These are phyloP conservation scores for Meyerozyma athensensis DNA, from an alignment of 1,139 yeast genomes.

Conservation along the genomic window DNA sequence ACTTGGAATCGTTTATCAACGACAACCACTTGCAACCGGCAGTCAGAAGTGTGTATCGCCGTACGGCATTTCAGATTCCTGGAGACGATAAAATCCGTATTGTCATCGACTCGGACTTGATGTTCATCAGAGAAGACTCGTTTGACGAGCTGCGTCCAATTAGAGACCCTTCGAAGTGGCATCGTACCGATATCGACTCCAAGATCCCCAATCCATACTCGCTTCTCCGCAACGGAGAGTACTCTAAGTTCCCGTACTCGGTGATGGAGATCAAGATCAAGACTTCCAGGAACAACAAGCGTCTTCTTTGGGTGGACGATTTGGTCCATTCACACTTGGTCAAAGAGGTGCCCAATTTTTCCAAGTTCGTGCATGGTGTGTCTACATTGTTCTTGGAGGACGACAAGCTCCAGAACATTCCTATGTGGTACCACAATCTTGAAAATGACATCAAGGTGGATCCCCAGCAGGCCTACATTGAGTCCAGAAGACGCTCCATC, in stretches of 20 bases:
- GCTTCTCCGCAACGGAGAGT: slow-evolving; percentile 82
- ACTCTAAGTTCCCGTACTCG: slow-evolving; percentile 78
- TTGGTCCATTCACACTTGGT: slow-evolving; percentile 72
- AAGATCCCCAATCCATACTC: slow-evolving; percentile 64
- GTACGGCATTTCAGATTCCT: slow-evolving; percentile 97
- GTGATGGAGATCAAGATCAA: slow-evolving; percentile 85
- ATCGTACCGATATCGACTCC: slow-evolving; percentile 84
- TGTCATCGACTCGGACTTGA: slow-evolving; percentile 81
- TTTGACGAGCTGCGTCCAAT: slow-evolving; percentile 82
- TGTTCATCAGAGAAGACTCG: slow-evolving; percentile 86
- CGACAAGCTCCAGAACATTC: slow-evolving; percentile 83
- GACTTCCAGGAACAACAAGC: slow-evolving; percentile 34
- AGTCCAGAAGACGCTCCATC: slow-evolving; percentile 40
- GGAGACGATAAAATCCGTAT: slow-evolving; percentile 92
- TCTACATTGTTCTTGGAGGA: slow-evolving; percentile 85
- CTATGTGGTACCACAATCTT: slow-evolving; percentile 92
- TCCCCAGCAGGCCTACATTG: slow-evolving; percentile 69
- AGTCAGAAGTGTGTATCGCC: slow-evolving; percentile 77
- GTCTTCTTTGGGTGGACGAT: slow-evolving; percentile 81
- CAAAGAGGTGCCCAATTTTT: slow-evolving; percentile 86
- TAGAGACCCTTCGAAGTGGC: slow-evolving; percentile 88
- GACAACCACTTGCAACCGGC: slow-evolving; percentile 76
- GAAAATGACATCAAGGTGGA: slow-evolving; percentile 74
- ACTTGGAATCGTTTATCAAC: slow-evolving; percentile 58
- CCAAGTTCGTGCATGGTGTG: slow-evolving; percentile 87